Percentiles rank a stretch among this genome's conserved stretches.
These are phyloP conservation scores for Filosporella fistucella DNA, from an alignment of 495 filamentous ascomycete genomes.

Conservation along the genomic window DNA sequence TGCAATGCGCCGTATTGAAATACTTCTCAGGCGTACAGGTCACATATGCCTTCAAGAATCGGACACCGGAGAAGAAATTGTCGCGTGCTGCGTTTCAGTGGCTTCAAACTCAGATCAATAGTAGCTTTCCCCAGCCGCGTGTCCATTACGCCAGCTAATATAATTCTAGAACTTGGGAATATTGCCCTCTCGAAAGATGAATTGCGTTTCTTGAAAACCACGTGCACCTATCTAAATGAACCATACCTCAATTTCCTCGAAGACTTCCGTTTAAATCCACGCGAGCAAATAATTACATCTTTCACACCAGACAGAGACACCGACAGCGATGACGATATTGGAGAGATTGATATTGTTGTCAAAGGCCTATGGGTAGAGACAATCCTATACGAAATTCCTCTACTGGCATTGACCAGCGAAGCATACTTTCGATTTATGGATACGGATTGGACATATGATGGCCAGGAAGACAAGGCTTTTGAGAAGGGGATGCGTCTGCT, in stretches of 20 bases:
- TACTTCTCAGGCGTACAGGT: constrained; percentile 84
- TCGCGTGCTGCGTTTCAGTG: constrained; percentile 78
- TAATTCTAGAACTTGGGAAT: constrained; percentile 62
- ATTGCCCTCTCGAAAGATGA: constrained; percentile 75
- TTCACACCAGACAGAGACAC: constrained; percentile 65
- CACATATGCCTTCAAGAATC: constrained; percentile 90
- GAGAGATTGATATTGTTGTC: constrained; percentile 68
- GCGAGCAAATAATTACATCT: constrained; percentile 67
- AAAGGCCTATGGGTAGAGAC: constrained; percentile 89
- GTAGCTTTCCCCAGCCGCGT: constrained; percentile 36
- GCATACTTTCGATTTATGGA: constrained; percentile 96
- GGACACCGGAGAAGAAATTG: constrained; percentile 89
- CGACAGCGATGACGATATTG: constrained; percentile 62
- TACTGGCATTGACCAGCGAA: constrained; percentile 87
- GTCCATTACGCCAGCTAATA: neutral
- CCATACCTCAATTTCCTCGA: constrained; percentile 76
- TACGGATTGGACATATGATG: constrained; percentile 78
- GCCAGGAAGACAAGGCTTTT: constrained; percentile 78
- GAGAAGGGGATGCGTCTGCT: constrained; percentile 74
- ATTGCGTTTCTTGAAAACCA: constrained; percentile 66
- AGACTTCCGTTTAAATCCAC: constrained; percentile 73
- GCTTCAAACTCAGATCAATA: constrained; percentile 76
- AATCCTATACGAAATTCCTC: constrained; percentile 94
- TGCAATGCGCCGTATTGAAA: constrained; percentile 94
- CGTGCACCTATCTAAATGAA: constrained; percentile 76